These are phyloP conservation scores for Pinus taeda DNA, from an alignment of 75 land plant genomes.

Conservation along the genomic window DNA sequence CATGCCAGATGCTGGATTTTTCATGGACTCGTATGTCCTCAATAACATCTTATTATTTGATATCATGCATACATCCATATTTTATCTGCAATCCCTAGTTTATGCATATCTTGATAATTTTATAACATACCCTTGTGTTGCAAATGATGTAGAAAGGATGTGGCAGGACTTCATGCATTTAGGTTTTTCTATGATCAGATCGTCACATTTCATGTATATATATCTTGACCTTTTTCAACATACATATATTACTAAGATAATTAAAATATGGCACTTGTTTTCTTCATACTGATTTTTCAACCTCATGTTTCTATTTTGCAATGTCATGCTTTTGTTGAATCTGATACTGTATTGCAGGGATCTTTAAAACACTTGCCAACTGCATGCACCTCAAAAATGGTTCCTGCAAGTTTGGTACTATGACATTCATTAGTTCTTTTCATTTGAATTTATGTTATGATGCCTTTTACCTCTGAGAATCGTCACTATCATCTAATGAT, in stretches of 20 bases:
- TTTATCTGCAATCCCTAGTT: no score
- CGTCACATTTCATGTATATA: neutral
- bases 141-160: no score
- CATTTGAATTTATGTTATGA: no score
- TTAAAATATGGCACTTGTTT: no score
- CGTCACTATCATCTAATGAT: neutral
- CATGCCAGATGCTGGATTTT: constrained; percentile 84
- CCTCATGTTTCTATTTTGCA: neutral
- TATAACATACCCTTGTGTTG: no score
- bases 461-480: no score
- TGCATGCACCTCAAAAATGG: neutral
- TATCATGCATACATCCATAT: neutral
- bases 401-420: constrained; percentile 4
- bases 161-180: no score
- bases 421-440: neutral
- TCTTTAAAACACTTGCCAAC: neutral
- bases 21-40: constrained; percentile 57
- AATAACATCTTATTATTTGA: neutral
- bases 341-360: constrained; percentile 15
- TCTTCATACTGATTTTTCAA: no score
- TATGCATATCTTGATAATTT: neutral
- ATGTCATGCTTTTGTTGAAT: neutral
- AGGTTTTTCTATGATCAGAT: no score
- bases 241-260: no score
- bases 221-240: no score